A percentile compares a stretch with the other conserved stretches of the same genome.
Evolutionary conservation across 352 stramenopile genomes (phyloP).

Genomic region (Phytophthora palmivora): DNA sequence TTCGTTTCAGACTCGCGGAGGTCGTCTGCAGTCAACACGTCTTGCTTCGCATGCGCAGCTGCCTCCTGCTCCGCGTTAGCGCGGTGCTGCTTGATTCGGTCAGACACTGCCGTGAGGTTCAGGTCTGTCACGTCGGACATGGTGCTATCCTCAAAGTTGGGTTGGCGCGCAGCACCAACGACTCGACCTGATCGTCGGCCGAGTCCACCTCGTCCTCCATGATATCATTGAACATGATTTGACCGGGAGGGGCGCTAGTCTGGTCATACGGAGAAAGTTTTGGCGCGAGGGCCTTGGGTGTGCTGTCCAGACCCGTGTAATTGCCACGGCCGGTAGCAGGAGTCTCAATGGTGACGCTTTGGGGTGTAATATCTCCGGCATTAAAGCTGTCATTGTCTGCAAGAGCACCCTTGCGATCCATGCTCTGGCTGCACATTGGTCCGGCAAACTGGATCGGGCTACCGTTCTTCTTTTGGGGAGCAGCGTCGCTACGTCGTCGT

Average conservation of each 20-base stretch:
- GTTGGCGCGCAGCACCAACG: conserved; percentile 2
- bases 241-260: conserved; percentile 27
- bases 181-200: conserved; percentile 8
- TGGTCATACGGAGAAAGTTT: conserved; percentile 29
- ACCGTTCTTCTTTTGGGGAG: conserved; percentile 34
- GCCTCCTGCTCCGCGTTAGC: conserved; percentile 40
- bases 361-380: conserved; percentile 34
- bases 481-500: conserved; percentile 25
- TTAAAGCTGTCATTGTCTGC: conserved; percentile 27
- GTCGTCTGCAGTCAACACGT: conserved; percentile 61
- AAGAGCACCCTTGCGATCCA: conserved; percentile 46
- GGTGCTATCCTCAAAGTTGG: conserved; percentile 38
- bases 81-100: conserved; percentile 59
- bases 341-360: conserved; percentile 40
- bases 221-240: conserved; percentile 72
- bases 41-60: conserved; percentile 38
- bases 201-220: conserved; percentile 58
- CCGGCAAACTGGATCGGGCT: conserved; percentile 60
- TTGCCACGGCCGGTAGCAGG: conserved; percentile 30
- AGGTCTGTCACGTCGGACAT: conserved; percentile 45
- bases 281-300: conserved; percentile 27
- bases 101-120: conserved; percentile 63
- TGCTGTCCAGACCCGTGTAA: conserved; percentile 43
- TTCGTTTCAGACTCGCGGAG: conserved; percentile 50
- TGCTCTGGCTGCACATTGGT: conserved; percentile 51